These are phyloP conservation scores for Taiozyma sp. DNA, from an alignment of 1,139 yeast genomes.

Conservation along the genomic window DNA sequence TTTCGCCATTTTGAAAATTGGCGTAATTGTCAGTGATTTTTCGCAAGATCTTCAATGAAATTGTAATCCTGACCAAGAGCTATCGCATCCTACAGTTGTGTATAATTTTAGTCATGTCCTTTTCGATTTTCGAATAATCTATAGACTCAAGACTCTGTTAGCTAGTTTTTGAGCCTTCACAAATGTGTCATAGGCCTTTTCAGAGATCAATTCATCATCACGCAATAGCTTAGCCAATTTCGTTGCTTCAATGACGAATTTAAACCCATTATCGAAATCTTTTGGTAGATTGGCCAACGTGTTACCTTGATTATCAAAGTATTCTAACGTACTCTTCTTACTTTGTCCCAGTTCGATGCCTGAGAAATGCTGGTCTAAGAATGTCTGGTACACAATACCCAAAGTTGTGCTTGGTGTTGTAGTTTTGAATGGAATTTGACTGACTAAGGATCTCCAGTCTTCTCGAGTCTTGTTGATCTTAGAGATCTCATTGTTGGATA, in stretches of 20 bases:
- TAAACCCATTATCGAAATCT: slow-evolving; percentile 39
- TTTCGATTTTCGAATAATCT: background rate
- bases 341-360: slow-evolving; percentile 4
- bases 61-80: no score
- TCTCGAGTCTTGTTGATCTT: slow-evolving; percentile 37
- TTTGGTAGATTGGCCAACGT: slow-evolving; percentile 27
- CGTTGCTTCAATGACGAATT: slow-evolving; percentile 40
- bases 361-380: slow-evolving; percentile 11
- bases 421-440: slow-evolving; percentile 55
- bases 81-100: background rate
- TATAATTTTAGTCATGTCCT: background rate
- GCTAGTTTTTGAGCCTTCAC: slow-evolving; percentile 34
- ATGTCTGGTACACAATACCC: slow-evolving; percentile 14
- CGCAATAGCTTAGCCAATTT: slow-evolving; percentile 33
- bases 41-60: no score
- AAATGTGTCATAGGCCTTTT: slow-evolving; percentile 32
- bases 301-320: slow-evolving; percentile 20
- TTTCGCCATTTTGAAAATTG: background rate
- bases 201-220: slow-evolving; percentile 30
- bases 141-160: background rate
- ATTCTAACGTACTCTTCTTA: slow-evolving; percentile 6
- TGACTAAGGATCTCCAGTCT: slow-evolving; percentile 56
- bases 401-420: slow-evolving; percentile 17
- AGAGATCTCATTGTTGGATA: slow-evolving; percentile 50
- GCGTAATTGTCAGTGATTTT: background rate